Percentiles rank a stretch among this genome's conserved stretches.
These are phyloP conservation scores for Asterophora lycoperdoides DNA, from an alignment of 768 basidiomycete species.

Conservation along the genomic window DNA sequence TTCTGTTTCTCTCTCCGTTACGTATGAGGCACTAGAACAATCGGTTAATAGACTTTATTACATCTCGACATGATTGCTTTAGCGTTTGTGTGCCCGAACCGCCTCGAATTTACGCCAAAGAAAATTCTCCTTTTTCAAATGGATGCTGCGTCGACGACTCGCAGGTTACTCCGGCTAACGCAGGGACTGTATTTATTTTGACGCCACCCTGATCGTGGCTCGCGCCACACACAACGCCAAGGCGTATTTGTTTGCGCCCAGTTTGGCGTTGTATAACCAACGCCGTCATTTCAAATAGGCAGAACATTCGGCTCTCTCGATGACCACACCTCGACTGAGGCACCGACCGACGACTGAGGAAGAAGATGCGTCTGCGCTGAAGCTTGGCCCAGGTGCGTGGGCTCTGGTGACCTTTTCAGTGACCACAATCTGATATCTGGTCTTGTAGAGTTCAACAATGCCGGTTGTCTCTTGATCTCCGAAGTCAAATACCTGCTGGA, in stretches of 20 bases:
- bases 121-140: too few species aligned
- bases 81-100: not conserved
- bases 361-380: conserved; percentile 81
- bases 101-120: too few species aligned
- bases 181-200: too few species aligned
- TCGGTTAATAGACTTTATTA: conserved; percentile 4
- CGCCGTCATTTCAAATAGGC: not conserved
- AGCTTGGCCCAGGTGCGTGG: conserved; percentile 65
- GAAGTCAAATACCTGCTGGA: conserved; percentile 90
- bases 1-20: conserved; percentile 4
- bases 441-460: conserved; percentile 79
- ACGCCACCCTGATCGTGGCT: too few species aligned
- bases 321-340: conserved; percentile 60
- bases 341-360: conserved; percentile 68
- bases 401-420: not conserved
- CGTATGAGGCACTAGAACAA: conserved; percentile 10
- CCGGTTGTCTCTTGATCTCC: conserved; percentile 85
- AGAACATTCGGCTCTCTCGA: conserved; percentile 17
- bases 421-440: not conserved
- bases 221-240: too few species aligned
- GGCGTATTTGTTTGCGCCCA: not conserved
- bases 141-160: too few species aligned
- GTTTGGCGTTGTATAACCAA: conserved; percentile 5
- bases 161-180: too few species aligned
- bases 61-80: too few species aligned